A percentile compares a stretch with the other conserved stretches of the same genome.
Conservation (phyloP, 441 rosid species). For the Kokia cookei region DNA sequence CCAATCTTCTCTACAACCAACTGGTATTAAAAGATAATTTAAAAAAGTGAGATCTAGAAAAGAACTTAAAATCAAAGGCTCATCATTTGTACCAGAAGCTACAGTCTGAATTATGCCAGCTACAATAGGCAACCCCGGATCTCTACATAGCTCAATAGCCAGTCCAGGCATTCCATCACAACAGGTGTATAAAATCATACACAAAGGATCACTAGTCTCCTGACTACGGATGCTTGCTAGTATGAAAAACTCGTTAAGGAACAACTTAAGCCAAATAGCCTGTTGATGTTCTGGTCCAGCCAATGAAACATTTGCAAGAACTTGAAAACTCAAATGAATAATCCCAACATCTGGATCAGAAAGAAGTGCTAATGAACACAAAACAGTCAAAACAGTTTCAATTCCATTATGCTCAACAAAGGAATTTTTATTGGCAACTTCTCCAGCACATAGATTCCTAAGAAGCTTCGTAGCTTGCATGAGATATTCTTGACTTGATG, state of each 20-base stretch:
- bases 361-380: conserved; percentile 19
- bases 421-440: conserved; percentile 45
- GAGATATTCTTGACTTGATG: conserved; percentile 26
- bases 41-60: background rate
- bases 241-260: conserved; percentile 37
- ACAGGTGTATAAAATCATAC: conserved; percentile 62
- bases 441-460: conserved; percentile 80
- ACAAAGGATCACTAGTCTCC: conserved; percentile 62
- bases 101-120: conserved; percentile 44
- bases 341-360: conserved; percentile 31
- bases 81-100: conserved; percentile 32
- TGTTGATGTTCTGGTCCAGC: conserved; percentile 60
- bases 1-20: conserved; percentile 76
- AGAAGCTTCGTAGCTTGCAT: conserved; percentile 46
- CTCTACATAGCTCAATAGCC: conserved; percentile 35
- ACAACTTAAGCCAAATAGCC: conserved; percentile 49
- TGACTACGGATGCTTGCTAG: conserved; percentile 39
- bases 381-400: conserved; percentile 21
- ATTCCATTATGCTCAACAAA: conserved; percentile 46
- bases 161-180: conserved; percentile 44
- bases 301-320: conserved; percentile 60
- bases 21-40: conserved; percentile 26
- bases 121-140: conserved; percentile 40
- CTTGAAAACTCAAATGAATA: conserved; percentile 52
- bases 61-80: background rate